Evolutionary conservation across 108 stramenopile genomes (phyloP), one percentile per base, ranked within the genome.

Genomic region (Conticribra weissflogii): DNA sequence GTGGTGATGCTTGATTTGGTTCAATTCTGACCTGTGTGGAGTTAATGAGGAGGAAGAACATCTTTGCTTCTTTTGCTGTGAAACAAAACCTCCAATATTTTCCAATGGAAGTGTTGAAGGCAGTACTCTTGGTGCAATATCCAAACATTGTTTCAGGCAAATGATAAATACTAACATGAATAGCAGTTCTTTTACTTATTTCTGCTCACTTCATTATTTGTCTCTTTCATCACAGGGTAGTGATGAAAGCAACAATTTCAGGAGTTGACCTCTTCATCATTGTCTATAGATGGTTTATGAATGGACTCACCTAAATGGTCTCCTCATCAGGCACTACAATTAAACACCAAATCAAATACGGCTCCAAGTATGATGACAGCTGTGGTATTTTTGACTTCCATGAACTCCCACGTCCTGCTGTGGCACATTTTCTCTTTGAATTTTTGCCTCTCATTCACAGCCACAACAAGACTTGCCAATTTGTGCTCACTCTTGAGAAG

Each of bases 401-500:
- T 19, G 57, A 68, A 16, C 16, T 66, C 16, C 48, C 74, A 17
- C 28, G 56, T 15, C 58, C 66, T 14, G 9, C 22, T 1, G 25
- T 51, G 15, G 32, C 51, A 2, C 56, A 64, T 14, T 51, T 68
- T 23, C 44, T 54, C 21, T 75, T 44, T 54, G 31, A 59, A 34
- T 18, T 31, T 28, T n/a, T 9, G 3, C 64, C 64, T n/a, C 7
- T 59, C 12, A 68, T 75, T 51, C 61, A 77, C 31, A 32, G 58
- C 9, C 76, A 70, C 68, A 77, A 77, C 54, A 67, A 71, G 30
- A 25, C 5, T 2, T 56, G 68, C 9, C 76, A 77, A 59, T 17
- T 21, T 23, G 36, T 44, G n/a, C 76, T 77, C 29, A 24, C 28
- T 5, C 54, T 77, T 25, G 76, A 77, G 30, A 63, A 63, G 31